These are phyloP conservation scores for Bacidia rubella DNA, from an alignment of 495 filamentous ascomycete species.

Conservation along the genomic window DNA sequence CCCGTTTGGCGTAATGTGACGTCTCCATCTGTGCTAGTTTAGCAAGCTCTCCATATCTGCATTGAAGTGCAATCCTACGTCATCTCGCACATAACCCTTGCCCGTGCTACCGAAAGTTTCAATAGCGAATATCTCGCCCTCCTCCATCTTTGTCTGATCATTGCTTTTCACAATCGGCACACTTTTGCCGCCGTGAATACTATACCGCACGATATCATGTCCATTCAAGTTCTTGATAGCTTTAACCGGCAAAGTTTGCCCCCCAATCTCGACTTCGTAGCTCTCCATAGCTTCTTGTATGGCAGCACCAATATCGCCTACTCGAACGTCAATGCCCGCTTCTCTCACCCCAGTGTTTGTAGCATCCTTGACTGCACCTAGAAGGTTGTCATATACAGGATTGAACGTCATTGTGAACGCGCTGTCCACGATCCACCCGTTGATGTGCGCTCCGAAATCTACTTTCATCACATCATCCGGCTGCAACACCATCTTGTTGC, in stretches of 20 bases:
- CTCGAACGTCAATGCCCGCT: constrained; percentile 49
- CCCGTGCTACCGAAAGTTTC: constrained; percentile 54
- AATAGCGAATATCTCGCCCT: constrained; percentile 51
- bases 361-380: constrained; percentile 47
- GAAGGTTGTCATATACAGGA: constrained; percentile 45
- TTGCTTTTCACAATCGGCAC: constrained; percentile 47
- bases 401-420: constrained; percentile 53
- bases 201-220: constrained; percentile 45
- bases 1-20: constrained; percentile 40
- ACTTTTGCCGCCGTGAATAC: constrained; percentile 47
- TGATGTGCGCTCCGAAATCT: constrained; percentile 54
- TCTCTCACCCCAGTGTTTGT: constrained; percentile 48
- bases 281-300: constrained; percentile 58
- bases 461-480: constrained; percentile 51
- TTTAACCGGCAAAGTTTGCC: constrained; percentile 44
- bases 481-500: constrained; percentile 43
- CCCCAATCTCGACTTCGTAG: constrained; percentile 47
- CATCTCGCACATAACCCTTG: constrained; percentile 32
- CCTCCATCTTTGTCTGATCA: constrained; percentile 51
- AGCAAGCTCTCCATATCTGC: constrained; percentile 8
- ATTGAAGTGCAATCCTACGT: constrained; percentile 21
- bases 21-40: constrained; percentile 31
- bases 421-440: constrained; percentile 51
- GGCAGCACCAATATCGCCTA: constrained; percentile 45
- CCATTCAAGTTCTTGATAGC: constrained; percentile 43